Conservation (phyloP, 139 green algal species). For the Pseudopediastrum boryanum region DNA sequence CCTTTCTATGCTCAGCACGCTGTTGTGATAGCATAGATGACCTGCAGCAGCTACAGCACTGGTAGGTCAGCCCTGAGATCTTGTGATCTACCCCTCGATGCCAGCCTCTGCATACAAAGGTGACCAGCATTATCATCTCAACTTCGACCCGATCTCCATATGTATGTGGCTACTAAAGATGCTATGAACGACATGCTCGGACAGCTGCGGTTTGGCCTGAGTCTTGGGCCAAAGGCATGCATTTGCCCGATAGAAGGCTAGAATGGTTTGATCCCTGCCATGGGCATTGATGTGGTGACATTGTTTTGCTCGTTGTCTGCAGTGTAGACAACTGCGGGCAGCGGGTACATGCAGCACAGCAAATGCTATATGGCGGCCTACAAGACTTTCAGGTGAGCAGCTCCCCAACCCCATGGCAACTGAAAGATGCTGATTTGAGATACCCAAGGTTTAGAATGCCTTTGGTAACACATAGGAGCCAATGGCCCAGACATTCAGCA, state of each 20-base stretch:
- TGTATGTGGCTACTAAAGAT: not conserved
- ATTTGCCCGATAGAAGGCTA: no score
- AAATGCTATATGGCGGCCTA: conserved; percentile 19
- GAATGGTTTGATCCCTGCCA: no score
- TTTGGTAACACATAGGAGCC: no score
- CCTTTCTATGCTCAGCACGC: conserved; percentile 53
- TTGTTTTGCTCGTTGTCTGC: not conserved
- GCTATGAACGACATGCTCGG: not conserved
- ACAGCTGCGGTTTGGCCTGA: not conserved
- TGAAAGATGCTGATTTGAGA: no score
- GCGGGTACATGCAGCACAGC: conserved; percentile 28
- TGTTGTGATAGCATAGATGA: conserved; percentile 44
- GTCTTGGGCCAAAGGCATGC: no score
- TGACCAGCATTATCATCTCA: not conserved
- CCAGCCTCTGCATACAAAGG: not conserved
- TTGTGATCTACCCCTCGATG: not conserved
- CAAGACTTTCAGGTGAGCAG: conserved; percentile 42
- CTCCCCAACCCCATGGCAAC: no score
- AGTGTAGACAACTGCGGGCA: conserved; percentile 26
- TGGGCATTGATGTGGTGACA: no score
- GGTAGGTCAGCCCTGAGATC: not conserved
- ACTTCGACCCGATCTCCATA: not conserved
- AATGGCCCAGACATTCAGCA: no score
- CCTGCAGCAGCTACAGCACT: conserved; percentile 41
- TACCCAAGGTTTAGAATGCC: no score